phyloP scores from a whole-genome alignment of 2,329 filamentous ascomycete species.

The Cladosporium sp. region DNA sequence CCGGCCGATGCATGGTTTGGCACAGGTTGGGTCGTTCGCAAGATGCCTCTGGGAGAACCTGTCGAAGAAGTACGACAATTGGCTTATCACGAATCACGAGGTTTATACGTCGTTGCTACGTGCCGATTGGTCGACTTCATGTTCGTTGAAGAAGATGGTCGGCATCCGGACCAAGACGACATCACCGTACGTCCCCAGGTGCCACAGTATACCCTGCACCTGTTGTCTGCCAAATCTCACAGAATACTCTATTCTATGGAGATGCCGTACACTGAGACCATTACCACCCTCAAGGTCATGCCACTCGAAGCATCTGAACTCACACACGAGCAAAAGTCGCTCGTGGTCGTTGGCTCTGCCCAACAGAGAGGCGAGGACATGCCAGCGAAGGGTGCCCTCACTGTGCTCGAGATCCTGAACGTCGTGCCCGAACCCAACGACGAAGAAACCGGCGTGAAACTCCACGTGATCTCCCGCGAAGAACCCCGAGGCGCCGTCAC shows the following conservation, averaged over 20 bases:
- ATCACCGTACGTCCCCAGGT: conserved; percentile 61
- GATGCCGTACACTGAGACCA: conserved; percentile 69
- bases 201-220: conserved; percentile 68
- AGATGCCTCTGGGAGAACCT: conserved; percentile 55
- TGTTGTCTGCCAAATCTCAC: conserved; percentile 75
- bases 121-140: conserved; percentile 67
- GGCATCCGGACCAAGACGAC: conserved; percentile 69
- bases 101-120: conserved; percentile 73
- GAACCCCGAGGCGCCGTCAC: conserved; percentile 91
- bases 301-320: conserved; percentile 87
- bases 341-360: conserved; percentile 81
- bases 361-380: conserved; percentile 87
- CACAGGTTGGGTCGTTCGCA: conserved; percentile 70
- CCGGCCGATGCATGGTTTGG: conserved; percentile 67
- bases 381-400: conserved; percentile 76
- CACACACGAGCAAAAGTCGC: conserved; percentile 77
- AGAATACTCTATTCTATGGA: conserved; percentile 70
- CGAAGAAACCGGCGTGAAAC: conserved; percentile 77
- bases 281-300: conserved; percentile 78
- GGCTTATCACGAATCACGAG: conserved; percentile 70
- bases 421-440: conserved; percentile 85
- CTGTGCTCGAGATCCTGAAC: conserved; percentile 85
- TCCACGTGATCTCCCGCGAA: conserved; percentile 84
- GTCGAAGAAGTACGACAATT: conserved; percentile 66
- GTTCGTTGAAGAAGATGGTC: conserved; percentile 79